phyloP scores from a whole-genome alignment of 495 filamentous ascomycete species.

The Tricharina praecox region DNA sequence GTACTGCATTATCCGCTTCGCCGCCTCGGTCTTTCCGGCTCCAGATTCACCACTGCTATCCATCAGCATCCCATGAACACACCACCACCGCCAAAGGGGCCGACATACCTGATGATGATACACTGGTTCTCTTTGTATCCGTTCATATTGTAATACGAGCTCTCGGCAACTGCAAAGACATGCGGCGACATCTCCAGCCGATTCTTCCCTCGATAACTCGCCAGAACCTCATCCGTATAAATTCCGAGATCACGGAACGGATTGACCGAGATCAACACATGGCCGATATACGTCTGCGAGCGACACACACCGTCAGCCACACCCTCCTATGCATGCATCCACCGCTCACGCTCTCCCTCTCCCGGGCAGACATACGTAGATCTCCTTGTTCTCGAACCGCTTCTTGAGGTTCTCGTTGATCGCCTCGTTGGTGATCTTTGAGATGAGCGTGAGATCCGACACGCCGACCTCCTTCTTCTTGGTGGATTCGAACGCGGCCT shows the following conservation, averaged over 20 bases:
- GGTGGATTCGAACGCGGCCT: slow-evolving; percentile 82
- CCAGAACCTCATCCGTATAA: slow-evolving; percentile 83
- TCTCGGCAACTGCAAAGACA: slow-evolving; percentile 94
- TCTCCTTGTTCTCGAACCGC: slow-evolving; percentile 87
- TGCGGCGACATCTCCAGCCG: slow-evolving; percentile 88
- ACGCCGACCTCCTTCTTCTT: slow-evolving; percentile 99
- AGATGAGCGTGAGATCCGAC: slow-evolving; percentile 90
- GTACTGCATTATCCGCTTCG: slow-evolving; percentile 98
- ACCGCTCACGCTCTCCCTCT: slow-evolving; percentile 9
- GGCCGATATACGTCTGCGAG: slow-evolving; percentile 89
- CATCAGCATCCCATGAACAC: slow-evolving; percentile 2
- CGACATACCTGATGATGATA: slow-evolving; percentile 68
- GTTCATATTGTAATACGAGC: slow-evolving; percentile 98
- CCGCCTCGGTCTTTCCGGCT: slow-evolving; percentile 97
- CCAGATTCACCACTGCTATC: slow-evolving; percentile 62
- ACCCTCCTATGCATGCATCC: not conserved
- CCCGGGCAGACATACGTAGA: slow-evolving; percentile 53
- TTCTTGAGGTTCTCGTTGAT: slow-evolving; percentile 99
- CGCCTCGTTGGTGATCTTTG: slow-evolving; percentile 95
- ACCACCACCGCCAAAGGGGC: not conserved
- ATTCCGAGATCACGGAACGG: slow-evolving; percentile 97
- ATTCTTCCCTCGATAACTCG: slow-evolving; percentile 90
- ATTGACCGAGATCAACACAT: slow-evolving; percentile 98
- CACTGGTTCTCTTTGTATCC: slow-evolving; percentile 98
- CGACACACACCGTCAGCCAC: not conserved